These are phyloP conservation scores for Pouteria glomerata DNA, from an alignment of 148 eudicot genomes.

Conservation along the genomic window DNA sequence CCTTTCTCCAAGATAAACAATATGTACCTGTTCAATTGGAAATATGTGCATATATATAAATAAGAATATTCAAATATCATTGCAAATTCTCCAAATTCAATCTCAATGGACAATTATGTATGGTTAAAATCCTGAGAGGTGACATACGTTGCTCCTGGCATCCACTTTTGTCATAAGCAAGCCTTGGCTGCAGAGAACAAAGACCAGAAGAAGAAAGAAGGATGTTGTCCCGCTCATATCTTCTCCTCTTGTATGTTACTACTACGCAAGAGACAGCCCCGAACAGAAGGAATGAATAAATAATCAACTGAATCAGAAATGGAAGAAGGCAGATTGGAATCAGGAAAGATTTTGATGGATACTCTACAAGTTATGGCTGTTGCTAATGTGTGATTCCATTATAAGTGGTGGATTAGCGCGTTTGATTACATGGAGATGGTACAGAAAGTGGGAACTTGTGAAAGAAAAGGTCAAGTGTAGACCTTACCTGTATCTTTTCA, in stretches of 20 bases:
- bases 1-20: slow-evolving; percentile 20
- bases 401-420: too few species aligned
- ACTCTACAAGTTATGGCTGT: too few species aligned
- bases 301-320: background rate
- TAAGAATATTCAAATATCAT: too few species aligned
- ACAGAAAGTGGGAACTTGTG: too few species aligned
- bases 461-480: too few species aligned
- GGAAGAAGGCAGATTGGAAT: slow-evolving; percentile 2
- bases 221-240: background rate
- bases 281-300: background rate
- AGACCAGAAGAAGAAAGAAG: background rate
- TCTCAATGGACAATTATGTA: background rate
- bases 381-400: too few species aligned
- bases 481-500: too few species aligned
- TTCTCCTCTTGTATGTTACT: background rate
- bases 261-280: background rate
- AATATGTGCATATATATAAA: too few species aligned
- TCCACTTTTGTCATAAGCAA: background rate
- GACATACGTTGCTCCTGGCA: background rate
- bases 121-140: background rate
- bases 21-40: slow-evolving; percentile 15
- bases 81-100: background rate
- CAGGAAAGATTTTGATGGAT: background rate
- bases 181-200: background rate
- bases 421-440: too few species aligned